Conservation (phyloP, 768 basidiomycete species). For the Leccinum sublutescens region DNA sequence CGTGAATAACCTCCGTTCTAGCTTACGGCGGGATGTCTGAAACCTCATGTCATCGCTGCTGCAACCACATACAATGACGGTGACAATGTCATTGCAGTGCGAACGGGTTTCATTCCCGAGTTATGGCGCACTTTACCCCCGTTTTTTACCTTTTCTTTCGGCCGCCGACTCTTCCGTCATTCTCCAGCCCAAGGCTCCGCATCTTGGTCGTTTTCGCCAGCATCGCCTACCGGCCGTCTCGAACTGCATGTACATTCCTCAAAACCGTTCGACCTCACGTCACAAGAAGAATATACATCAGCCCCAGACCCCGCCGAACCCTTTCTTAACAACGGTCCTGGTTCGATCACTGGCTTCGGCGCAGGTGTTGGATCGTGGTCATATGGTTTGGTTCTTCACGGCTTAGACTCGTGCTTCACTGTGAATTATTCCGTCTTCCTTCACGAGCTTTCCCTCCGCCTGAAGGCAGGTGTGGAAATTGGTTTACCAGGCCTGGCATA, state of each 20-base stretch:
- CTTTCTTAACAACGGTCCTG: slow-evolving; percentile 33
- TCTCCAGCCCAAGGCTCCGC: slow-evolving; percentile 48
- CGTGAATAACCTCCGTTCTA: slow-evolving; percentile 24
- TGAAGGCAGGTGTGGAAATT: slow-evolving; percentile 49
- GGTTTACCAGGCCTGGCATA: slow-evolving; percentile 46
- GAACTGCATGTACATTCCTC: slow-evolving; percentile 45
- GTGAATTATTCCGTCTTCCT: slow-evolving; percentile 53
- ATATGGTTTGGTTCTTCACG: slow-evolving; percentile 48
- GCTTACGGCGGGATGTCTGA: slow-evolving; percentile 41
- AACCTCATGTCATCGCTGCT: slow-evolving; percentile 41
- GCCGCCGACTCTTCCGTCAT: slow-evolving; percentile 51
- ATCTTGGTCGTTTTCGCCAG: slow-evolving; percentile 27
- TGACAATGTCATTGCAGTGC: slow-evolving; percentile 44
- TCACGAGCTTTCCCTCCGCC: slow-evolving; percentile 51
- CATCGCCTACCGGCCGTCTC: slow-evolving; percentile 27
- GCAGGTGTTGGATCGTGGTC: slow-evolving; percentile 46
- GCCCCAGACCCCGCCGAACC: slow-evolving; percentile 22
- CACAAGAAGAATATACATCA: slow-evolving; percentile 22
- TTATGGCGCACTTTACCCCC: slow-evolving; percentile 35
- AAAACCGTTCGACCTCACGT: slow-evolving; percentile 37
- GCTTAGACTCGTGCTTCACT: slow-evolving; percentile 45
- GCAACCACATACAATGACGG: slow-evolving; percentile 49
- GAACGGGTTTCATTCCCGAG: slow-evolving; percentile 37
- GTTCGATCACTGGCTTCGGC: slow-evolving; percentile 53
- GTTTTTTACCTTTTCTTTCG: slow-evolving; percentile 42